A percentile compares a stretch with the other conserved stretches of the same genome.
These are phyloP conservation scores for Euphrasia arctica DNA, from an alignment of 305 asterid species.

Conservation along the genomic window DNA sequence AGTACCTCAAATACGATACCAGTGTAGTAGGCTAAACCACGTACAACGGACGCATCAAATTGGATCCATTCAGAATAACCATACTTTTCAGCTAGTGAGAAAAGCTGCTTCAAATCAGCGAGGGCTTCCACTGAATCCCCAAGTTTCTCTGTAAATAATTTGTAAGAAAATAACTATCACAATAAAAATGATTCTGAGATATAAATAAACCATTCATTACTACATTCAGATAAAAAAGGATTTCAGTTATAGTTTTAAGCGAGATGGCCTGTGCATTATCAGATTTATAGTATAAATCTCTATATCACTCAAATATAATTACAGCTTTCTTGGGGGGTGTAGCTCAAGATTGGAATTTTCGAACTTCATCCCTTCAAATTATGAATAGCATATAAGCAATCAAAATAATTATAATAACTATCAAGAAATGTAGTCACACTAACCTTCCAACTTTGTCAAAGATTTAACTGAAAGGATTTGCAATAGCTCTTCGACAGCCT, in stretches of 20 bases:
- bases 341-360: neutral
- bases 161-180: conserved; percentile 16
- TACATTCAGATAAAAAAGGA: neutral
- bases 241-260: too few relatives aligned
- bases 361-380: conserved; percentile 13
- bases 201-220: neutral
- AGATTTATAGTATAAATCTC: neutral
- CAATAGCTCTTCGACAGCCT: conserved; percentile 78
- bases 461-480: conserved; percentile 78
- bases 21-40: conserved; percentile 93
- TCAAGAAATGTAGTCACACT: conserved; percentile 14
- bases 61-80: conserved; percentile 96
- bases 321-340: neutral
- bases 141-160: conserved; percentile 57
- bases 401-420: conserved; percentile 12
- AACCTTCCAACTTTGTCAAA: conserved; percentile 86
- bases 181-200: neutral
- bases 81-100: conserved; percentile 77
- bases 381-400: conserved; percentile 6
- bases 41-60: conserved; percentile 95
- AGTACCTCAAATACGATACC: conserved; percentile 94
- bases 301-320: neutral
- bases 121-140: conserved; percentile 78
- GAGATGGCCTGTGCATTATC: too few relatives aligned
- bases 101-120: conserved; percentile 67